Evolutionary conservation across 2,329 filamentous ascomycete genomes (phyloP).

Genomic region (Dichotomopilus funicola): DNA sequence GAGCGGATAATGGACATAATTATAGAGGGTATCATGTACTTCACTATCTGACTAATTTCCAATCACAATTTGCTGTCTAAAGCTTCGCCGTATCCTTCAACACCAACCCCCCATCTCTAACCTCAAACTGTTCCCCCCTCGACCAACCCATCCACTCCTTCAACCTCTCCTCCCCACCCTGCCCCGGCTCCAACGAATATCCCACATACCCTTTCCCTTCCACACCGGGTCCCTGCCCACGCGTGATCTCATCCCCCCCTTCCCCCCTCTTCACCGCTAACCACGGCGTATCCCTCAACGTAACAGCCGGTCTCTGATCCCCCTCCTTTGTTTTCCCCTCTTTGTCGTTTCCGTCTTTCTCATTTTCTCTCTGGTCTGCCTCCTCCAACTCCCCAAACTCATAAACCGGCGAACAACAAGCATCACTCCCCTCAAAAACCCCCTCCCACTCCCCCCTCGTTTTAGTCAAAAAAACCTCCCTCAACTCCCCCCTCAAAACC

Average conservation of each 20-base stretch:
- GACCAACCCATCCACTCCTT: conserved; percentile 71
- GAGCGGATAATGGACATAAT: neutral
- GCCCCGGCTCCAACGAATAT: conserved; percentile 54
- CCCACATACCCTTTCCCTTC: conserved; percentile 62
- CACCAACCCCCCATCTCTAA: conserved; percentile 56
- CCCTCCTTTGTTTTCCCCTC: conserved; percentile 44
- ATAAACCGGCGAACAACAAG: conserved; percentile 85
- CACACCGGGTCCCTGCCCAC: conserved; percentile 60
- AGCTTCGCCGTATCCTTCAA: conserved; percentile 30
- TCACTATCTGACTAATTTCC: neutral
- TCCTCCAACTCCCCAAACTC: conserved; percentile 64
- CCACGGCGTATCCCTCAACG: conserved; percentile 62
- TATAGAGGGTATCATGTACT: neutral
- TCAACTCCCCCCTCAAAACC: conserved; percentile 55
- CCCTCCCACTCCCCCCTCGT: conserved; percentile 74
- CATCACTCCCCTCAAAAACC: conserved; percentile 85
- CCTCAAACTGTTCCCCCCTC: conserved; percentile 63
- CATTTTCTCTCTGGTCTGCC: too few relatives aligned
- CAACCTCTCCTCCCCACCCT: conserved; percentile 65
- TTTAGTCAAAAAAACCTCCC: conserved; percentile 58
- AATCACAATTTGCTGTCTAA: too few relatives aligned
- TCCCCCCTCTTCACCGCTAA: conserved; percentile 50
- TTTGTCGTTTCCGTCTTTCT: too few relatives aligned
- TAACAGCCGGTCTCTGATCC: conserved; percentile 65
- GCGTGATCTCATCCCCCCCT: conserved; percentile 33